These are phyloP conservation scores for Trichoderma afroharzianum DNA, from an alignment of 2,329 filamentous ascomycete species.

Conservation along the genomic window DNA sequence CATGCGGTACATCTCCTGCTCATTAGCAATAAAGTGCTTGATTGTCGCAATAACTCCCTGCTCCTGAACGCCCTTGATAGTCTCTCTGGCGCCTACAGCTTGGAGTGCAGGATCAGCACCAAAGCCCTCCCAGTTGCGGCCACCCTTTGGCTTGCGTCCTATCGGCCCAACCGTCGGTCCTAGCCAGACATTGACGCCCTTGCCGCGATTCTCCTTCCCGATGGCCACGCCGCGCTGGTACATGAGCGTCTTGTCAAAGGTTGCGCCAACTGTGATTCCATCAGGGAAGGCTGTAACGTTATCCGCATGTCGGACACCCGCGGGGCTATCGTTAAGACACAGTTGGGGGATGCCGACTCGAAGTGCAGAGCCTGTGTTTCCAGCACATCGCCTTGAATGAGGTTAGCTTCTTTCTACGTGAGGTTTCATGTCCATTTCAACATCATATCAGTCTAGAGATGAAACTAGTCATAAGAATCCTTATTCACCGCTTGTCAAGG, in stretches of 20 bases:
- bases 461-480: background rate
- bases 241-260: slow-evolving; percentile 70
- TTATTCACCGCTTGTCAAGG: background rate
- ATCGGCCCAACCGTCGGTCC: slow-evolving; percentile 69
- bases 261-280: slow-evolving; percentile 73
- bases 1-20: slow-evolving; percentile 63
- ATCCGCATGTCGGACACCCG: slow-evolving; percentile 70
- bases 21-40: slow-evolving; percentile 54
- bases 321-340: slow-evolving; percentile 67
- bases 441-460: background rate
- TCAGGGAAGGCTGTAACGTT: slow-evolving; percentile 74
- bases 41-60: slow-evolving; percentile 55
- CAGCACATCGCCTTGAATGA: slow-evolving; percentile 58
- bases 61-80: slow-evolving; percentile 67
- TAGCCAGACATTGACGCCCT: slow-evolving; percentile 68
- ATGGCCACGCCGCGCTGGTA: slow-evolving; percentile 64
- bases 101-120: slow-evolving; percentile 69
- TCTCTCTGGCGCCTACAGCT: slow-evolving; percentile 72
- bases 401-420: background rate
- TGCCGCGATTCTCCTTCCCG: slow-evolving; percentile 68
- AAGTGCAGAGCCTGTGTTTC: slow-evolving; percentile 68
- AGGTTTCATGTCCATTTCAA: too few species aligned
- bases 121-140: slow-evolving; percentile 74
- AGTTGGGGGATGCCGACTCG: slow-evolving; percentile 70
- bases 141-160: slow-evolving; percentile 68